Evolutionary conservation across 2,329 filamentous ascomycete species (phyloP), one percentile per base, ranked within the genome.

Genomic region (Neonectria ditissima): DNA sequence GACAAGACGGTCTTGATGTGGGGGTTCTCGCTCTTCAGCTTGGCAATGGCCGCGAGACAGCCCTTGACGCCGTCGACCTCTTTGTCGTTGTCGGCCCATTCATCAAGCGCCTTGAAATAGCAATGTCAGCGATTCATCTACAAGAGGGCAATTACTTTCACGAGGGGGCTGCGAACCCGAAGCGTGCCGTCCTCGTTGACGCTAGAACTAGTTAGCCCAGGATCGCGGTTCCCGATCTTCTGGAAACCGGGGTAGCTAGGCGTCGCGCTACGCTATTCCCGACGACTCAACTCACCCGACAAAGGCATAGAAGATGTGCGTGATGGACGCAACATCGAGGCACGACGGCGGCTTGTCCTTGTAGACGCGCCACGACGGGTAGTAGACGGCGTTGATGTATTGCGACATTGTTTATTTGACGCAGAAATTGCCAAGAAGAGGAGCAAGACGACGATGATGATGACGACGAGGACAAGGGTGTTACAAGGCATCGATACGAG

Each of bases 261-360:
- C 22, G 37, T 22, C 28, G 43, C 32, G 14, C 4, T 2, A 24
- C 2, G 18, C 18, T 37, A 8, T 28, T 16, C 16, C 26, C 43
- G 30, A 41, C 16, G 30, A 32, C 16, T 20, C 59, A 14, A 30
- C 74, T 63, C 67, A 80, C 79, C 79, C 86, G 62, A 87, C 85
- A 81, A 90, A 91, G 22, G 89, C 86, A 70, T 91, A 91, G 70
- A 89, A 88, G 8, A 90, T 80, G 71, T 91, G 88, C 7, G 88
- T 89, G 61, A 90, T 83, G 59, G 83, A 83, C 41, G 83, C 80
- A 66, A 86, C 76, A 57, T 86, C 83, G 56, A 91, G 73, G 5
- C 82, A 84, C 0, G 86, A 87, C 0, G 89, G 89, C n/a, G 86
- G 83, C 58, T 86, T 84, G 57, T 85, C 81, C 63, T 83, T 83